A percentile compares a stretch with the other conserved stretches of the same genome.
phyloP scores from a whole-genome alignment of 2,329 filamentous ascomycete species.

The Hymenoscyphus linearis region DNA sequence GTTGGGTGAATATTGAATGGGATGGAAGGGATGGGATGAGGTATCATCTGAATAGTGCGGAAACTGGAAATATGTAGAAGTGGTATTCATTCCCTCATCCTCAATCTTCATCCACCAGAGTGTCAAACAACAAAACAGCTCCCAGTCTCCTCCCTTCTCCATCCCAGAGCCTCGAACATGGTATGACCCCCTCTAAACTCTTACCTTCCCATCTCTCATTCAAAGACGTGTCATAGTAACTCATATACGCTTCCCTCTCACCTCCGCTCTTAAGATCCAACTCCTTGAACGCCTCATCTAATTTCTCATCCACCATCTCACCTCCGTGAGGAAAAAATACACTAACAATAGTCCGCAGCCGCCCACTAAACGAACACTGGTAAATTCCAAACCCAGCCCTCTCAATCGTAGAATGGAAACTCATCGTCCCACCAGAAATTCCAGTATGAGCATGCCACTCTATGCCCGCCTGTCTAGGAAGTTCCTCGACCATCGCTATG shows the following conservation, averaged over 20 bases:
- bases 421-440: conserved; percentile 32
- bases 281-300: conserved; percentile 3
- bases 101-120: neutral
- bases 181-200: conserved; percentile 31
- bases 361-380: conserved; percentile 11
- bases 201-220: neutral
- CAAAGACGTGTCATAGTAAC: conserved; percentile 19
- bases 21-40: neutral
- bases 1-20: too few species aligned
- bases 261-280: neutral
- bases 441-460: conserved; percentile 79
- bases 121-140: conserved; percentile 12
- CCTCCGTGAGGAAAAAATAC: conserved; percentile 8
- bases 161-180: conserved; percentile 41
- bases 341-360: conserved; percentile 6
- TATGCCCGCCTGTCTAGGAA: conserved; percentile 68
- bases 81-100: neutral
- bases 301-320: neutral
- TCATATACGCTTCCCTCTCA: conserved; percentile 3
- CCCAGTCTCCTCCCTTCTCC: conserved; percentile 32
- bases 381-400: conserved; percentile 11
- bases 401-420: conserved; percentile 4
- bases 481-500: conserved; percentile 66
- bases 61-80: neutral
- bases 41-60: too few species aligned